Evolutionary conservation across 805 yeast genomes (phyloP).

Genomic region (Pichia scutulata): DNA sequence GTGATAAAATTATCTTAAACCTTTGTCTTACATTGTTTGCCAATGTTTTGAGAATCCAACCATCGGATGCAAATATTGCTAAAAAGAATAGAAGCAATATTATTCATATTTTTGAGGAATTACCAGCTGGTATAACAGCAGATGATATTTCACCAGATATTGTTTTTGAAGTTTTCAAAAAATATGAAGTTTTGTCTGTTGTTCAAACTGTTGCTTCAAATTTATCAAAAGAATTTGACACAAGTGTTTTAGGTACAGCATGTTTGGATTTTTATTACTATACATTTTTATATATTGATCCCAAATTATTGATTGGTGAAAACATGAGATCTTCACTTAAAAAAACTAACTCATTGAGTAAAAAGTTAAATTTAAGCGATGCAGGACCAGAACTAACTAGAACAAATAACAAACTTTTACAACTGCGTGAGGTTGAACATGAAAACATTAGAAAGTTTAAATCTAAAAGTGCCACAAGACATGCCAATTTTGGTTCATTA

Average conservation of each 20-base stretch:
- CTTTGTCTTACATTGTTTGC: constrained; percentile 68
- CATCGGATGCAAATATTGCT: constrained; percentile 42
- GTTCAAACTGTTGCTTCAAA: constrained; percentile 64
- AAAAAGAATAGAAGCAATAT: constrained; percentile 19
- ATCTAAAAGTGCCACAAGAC: constrained; percentile 39
- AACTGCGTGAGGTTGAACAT: constrained; percentile 54
- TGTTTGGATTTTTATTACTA: constrained; percentile 65
- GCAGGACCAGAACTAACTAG: neutral
- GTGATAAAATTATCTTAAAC: constrained; percentile 67
- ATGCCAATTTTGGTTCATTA: constrained; percentile 86
- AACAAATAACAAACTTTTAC: constrained; percentile 32
- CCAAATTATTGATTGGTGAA: constrained; percentile 19
- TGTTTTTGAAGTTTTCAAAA: constrained; percentile 50
- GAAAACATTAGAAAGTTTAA: constrained; percentile 33
- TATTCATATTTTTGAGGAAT: constrained; percentile 27
- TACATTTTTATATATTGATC: constrained; percentile 49
- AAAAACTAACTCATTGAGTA: neutral
- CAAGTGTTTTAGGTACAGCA: constrained; percentile 49
- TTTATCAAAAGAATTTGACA: constrained; percentile 56
- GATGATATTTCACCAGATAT: constrained; percentile 65
- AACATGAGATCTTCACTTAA: neutral
- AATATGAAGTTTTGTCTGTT: constrained; percentile 66
- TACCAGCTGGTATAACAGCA: constrained; percentile 49
- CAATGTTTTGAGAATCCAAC: constrained; percentile 72
- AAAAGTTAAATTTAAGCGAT: constrained; percentile 2